phyloP scores from a whole-genome alignment of 2,329 filamentous ascomycete genomes.

The Alternaria brassicae region DNA sequence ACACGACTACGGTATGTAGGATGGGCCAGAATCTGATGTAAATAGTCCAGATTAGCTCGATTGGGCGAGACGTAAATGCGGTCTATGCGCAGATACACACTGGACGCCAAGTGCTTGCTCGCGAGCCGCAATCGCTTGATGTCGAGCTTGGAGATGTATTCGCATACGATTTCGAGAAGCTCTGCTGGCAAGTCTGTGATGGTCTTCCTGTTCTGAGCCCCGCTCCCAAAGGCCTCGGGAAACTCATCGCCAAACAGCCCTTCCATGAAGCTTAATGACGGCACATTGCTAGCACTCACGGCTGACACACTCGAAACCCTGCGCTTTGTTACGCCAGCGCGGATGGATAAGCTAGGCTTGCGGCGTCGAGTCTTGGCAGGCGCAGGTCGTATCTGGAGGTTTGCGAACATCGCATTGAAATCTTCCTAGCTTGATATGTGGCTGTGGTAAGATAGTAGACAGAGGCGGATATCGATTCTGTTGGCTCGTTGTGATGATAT shows the following conservation, averaged over 20 bases:
- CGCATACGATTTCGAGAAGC: conserved; percentile 24
- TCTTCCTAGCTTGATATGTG: not conserved
- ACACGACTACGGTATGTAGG: conserved; percentile 42
- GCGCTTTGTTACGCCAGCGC: conserved; percentile 32
- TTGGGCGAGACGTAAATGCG: conserved; percentile 54
- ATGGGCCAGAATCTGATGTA: conserved; percentile 49
- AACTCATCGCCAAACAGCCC: conserved; percentile 36
- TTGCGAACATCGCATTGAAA: conserved; percentile 21
- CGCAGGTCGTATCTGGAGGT: conserved; percentile 28
- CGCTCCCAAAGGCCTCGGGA: conserved; percentile 27
- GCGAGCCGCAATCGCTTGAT: conserved; percentile 33
- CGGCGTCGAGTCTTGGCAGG: conserved; percentile 30
- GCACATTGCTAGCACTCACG: conserved; percentile 26
- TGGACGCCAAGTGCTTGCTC: conserved; percentile 21
- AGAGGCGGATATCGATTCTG: not conserved
- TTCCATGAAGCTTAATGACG: conserved; percentile 35
- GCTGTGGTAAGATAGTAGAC: not conserved
- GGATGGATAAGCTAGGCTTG: conserved; percentile 31
- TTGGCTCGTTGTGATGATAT: not conserved
- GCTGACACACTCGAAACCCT: conserved; percentile 25
- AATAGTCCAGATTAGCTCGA: conserved; percentile 49
- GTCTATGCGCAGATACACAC: conserved; percentile 38
- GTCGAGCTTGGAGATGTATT: conserved; percentile 25
- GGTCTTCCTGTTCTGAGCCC: conserved; percentile 24
- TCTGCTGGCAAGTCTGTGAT: conserved; percentile 32